Conservation (phyloP, 305 asterid species). For the Nicotiana rustica region DNA sequence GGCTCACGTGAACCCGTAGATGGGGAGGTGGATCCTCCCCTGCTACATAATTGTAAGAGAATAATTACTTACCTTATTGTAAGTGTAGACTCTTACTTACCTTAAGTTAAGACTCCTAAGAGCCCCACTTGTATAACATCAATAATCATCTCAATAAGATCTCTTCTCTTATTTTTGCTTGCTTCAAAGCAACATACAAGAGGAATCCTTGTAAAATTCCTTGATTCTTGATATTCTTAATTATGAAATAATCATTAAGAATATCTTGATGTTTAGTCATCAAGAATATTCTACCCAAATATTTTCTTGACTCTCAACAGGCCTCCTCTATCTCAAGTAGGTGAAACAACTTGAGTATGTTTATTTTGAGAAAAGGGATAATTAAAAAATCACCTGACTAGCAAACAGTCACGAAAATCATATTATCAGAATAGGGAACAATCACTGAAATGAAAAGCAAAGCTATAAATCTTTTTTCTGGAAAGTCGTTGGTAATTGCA, state of each 20-base stretch:
- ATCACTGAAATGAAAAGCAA: neutral
- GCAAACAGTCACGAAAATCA: neutral
- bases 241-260: neutral
- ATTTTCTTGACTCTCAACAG: neutral
- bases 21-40: too few species aligned
- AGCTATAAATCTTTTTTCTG: too few species aligned
- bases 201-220: neutral
- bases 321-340: neutral
- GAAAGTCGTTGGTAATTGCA: too few species aligned
- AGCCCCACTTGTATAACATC: neutral
- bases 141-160: neutral
- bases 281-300: neutral
- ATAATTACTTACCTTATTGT: neutral
- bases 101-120: neutral
- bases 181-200: neutral
- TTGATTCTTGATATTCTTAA: neutral
- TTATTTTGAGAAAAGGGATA: neutral
- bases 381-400: neutral
- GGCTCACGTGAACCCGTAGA: too few species aligned
- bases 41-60: neutral
- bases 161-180: neutral
- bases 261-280: neutral
- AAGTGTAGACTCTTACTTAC: neutral
- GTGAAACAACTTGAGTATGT: neutral
- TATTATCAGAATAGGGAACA: neutral